A percentile compares a stretch with the other conserved stretches of the same genome.
phyloP scores from a whole-genome alignment of 2,329 filamentous ascomycete species.

The Aaosphaeria arxii region DNA sequence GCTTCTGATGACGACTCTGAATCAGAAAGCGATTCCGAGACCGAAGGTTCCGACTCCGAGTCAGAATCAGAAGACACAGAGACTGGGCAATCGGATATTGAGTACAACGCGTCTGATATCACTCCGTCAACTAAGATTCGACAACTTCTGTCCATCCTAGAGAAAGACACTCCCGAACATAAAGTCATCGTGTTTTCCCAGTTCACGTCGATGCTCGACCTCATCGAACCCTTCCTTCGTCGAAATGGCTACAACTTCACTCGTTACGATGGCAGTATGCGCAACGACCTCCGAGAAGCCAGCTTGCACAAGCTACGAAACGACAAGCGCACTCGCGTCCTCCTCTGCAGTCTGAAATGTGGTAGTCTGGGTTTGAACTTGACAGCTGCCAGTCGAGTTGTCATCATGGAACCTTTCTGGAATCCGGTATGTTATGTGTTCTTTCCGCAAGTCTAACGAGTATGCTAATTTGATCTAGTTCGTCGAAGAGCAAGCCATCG shows the following conservation, averaged over 20 bases:
- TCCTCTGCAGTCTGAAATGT: slow-evolving; percentile 92
- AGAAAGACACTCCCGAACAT: slow-evolving; percentile 73
- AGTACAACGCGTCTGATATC: slow-evolving; percentile 45
- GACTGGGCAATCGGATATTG: slow-evolving; percentile 38
- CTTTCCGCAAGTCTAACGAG: neutral
- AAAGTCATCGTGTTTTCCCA: slow-evolving; percentile 99
- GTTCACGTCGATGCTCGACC: slow-evolving; percentile 96
- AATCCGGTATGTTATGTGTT: slow-evolving; percentile 66
- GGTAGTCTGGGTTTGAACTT: slow-evolving; percentile 91
- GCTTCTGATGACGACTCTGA: slow-evolving; percentile 30
- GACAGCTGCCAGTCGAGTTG: slow-evolving; percentile 86
- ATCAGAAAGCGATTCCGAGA: slow-evolving; percentile 15
- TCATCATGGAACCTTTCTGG: slow-evolving; percentile 98
- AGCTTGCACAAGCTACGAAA: slow-evolving; percentile 74
- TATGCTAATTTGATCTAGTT: slow-evolving; percentile 54
- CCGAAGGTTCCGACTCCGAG: slow-evolving; percentile 21
- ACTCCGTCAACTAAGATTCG: slow-evolving; percentile 87
- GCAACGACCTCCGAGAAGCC: slow-evolving; percentile 86
- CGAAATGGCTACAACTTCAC: slow-evolving; percentile 73
- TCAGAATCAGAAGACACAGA: slow-evolving; percentile 36
- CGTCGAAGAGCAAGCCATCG: slow-evolving; percentile 97
- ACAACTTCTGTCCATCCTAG: slow-evolving; percentile 76
- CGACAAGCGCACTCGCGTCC: slow-evolving; percentile 71
- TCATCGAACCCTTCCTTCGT: slow-evolving; percentile 86
- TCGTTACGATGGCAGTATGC: slow-evolving; percentile 93